Percentiles rank a stretch among this genome's conserved stretches.
These are phyloP conservation scores for Escallonia herrerae DNA, from an alignment of 129 eudicot species.

Conservation along the genomic window DNA sequence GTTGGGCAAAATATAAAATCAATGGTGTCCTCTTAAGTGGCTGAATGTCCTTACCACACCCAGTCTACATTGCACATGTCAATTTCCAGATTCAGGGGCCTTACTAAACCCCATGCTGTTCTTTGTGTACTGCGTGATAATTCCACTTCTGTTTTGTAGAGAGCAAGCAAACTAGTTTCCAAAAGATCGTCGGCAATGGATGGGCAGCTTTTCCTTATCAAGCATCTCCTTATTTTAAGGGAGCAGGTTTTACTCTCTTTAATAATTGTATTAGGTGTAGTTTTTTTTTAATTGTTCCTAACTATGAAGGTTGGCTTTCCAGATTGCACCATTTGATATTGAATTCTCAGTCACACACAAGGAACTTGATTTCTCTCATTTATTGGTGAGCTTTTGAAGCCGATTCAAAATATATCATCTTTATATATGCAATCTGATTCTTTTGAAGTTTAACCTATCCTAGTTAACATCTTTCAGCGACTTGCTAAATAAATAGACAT, in stretches of 20 bases:
- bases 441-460: too few species aligned
- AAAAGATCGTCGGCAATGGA: conserved; percentile 86
- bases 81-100: conserved; percentile 1
- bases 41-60: neutral
- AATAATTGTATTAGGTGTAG: neutral
- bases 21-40: neutral
- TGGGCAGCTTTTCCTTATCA: conserved; percentile 90
- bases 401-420: too few species aligned
- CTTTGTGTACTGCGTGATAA: neutral
- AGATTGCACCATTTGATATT: conserved; percentile 98
- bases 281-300: conserved; percentile 9
- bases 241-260: conserved; percentile 60
- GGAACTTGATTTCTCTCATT: conserved; percentile 98
- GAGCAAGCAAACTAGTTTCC: conserved; percentile 83
- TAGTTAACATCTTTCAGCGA: too few species aligned
- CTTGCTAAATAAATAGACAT: too few species aligned
- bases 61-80: neutral
- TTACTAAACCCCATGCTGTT: neutral
- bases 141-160: conserved; percentile 37
- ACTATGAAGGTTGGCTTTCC: conserved; percentile 26
- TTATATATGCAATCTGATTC: too few species aligned
- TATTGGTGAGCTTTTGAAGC: conserved; percentile 57
- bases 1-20: conserved; percentile 12
- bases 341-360: conserved; percentile 95
- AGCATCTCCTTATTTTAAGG: conserved; percentile 91